These are phyloP conservation scores for Amanita jacksonii DNA, from an alignment of 768 basidiomycete species.

Conservation along the genomic window DNA sequence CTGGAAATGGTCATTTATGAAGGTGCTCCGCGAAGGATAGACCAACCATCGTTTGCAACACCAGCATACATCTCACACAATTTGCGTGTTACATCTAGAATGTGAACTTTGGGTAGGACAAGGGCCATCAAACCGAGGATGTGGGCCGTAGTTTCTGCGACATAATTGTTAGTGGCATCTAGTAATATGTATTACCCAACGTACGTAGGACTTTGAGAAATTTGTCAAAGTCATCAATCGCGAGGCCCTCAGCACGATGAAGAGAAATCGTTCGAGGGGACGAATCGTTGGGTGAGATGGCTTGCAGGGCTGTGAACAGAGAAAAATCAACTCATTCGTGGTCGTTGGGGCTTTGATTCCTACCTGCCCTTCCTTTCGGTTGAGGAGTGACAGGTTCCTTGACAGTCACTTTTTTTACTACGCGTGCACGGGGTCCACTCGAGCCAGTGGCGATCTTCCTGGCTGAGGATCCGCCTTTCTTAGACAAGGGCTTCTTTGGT, in stretches of 20 bases:
- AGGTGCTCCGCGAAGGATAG: neutral
- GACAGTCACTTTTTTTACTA: conserved; percentile 10
- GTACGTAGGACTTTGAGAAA: conserved; percentile 46
- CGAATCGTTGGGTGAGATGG: conserved; percentile 19
- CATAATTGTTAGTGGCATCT: conserved; percentile 6
- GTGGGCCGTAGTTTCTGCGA: conserved; percentile 43
- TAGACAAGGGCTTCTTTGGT: conserved; percentile 6
- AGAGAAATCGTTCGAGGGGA: conserved; percentile 2
- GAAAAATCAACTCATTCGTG: conserved; percentile 6
- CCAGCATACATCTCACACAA: conserved; percentile 43
- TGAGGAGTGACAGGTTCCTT: conserved; percentile 35
- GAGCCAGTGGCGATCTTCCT: neutral
- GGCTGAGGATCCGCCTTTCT: neutral
- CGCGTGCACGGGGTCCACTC: conserved; percentile 2
- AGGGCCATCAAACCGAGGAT: conserved; percentile 66
- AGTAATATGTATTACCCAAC: conserved; percentile 15
- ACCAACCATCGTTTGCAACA: conserved; percentile 38
- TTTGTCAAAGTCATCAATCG: conserved; percentile 31
- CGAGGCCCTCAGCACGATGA: conserved; percentile 4
- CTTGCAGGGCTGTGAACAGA: conserved; percentile 18
- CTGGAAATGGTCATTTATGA: conserved; percentile 23
- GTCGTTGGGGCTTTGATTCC: no score
- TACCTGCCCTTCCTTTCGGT: conserved; percentile 30
- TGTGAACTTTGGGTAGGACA: conserved; percentile 52
- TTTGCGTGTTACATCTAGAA: conserved; percentile 54